These are phyloP conservation scores for Phylloporus rhodoxanthus DNA, from an alignment of 768 basidiomycete genomes.

Conservation along the genomic window DNA sequence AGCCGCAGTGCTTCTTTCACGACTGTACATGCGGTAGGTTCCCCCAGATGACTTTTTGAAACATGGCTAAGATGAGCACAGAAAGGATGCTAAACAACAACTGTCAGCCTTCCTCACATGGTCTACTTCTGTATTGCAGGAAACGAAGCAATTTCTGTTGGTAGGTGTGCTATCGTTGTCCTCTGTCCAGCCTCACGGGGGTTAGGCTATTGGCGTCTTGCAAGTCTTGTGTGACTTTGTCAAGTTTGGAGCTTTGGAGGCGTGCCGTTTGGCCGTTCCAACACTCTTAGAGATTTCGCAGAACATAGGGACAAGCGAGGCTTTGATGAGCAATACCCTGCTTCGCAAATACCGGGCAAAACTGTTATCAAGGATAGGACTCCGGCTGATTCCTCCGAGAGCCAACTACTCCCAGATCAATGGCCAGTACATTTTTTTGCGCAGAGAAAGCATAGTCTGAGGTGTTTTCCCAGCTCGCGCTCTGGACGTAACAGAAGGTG, in stretches of 20 bases:
- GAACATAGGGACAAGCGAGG: slow-evolving; percentile 36
- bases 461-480: slow-evolving; percentile 20
- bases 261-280: slow-evolving; percentile 40
- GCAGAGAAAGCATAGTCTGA: slow-evolving; percentile 24
- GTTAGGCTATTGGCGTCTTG: slow-evolving; percentile 61
- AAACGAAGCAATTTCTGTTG: slow-evolving; percentile 41
- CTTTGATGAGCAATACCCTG: slow-evolving; percentile 51
- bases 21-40: slow-evolving; percentile 71
- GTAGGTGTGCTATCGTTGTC: slow-evolving; percentile 33
- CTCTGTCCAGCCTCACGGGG: slow-evolving; percentile 1
- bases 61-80: slow-evolving; percentile 22
- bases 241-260: slow-evolving; percentile 55
- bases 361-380: slow-evolving; percentile 56
- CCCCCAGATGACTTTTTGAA: background rate
- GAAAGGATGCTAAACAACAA: slow-evolving; percentile 51
- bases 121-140: slow-evolving; percentile 36
- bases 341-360: slow-evolving; percentile 68
- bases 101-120: slow-evolving; percentile 51
- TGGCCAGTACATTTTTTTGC: slow-evolving; percentile 31
- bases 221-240: slow-evolving; percentile 66
- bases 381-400: slow-evolving; percentile 54
- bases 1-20: slow-evolving; percentile 74
- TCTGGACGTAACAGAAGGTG: slow-evolving; percentile 16
- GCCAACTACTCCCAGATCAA: slow-evolving; percentile 33
- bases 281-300: slow-evolving; percentile 43